phyloP scores from a whole-genome alignment of 1,284 basidiomycete species.

The Ustilago curta region DNA sequence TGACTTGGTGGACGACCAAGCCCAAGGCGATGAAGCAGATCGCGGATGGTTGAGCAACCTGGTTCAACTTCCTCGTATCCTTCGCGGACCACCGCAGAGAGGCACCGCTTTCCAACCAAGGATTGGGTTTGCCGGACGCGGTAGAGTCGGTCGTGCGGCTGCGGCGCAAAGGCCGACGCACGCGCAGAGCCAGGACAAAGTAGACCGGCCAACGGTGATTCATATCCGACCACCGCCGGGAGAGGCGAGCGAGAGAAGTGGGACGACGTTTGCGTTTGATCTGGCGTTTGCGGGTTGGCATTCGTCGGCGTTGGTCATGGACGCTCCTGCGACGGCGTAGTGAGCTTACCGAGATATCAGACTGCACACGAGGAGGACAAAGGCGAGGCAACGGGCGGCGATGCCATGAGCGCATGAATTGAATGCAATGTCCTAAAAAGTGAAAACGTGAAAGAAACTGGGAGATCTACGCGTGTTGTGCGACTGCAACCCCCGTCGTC shows the following conservation, averaged over 20 bases:
- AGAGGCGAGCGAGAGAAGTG: neutral
- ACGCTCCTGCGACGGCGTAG: conserved; percentile 7
- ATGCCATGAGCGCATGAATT: no score
- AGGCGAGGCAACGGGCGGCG: no score
- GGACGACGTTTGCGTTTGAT: conserved; percentile 42
- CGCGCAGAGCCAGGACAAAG: neutral
- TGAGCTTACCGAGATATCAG: no score
- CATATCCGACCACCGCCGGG: conserved; percentile 2
- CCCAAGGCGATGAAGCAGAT: conserved; percentile 9
- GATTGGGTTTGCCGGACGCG: conserved; percentile 19
- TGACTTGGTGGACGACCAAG: neutral
- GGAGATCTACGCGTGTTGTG: neutral
- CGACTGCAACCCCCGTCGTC: neutral
- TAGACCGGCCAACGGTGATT: conserved; percentile 2
- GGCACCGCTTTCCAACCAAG: conserved; percentile 11
- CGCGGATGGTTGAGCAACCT: conserved; percentile 20
- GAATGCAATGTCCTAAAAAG: no score
- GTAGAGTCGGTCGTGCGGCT: conserved; percentile 4
- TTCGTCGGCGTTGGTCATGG: conserved; percentile 32
- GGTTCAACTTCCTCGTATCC: conserved; percentile 8
- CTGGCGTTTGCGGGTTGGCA: conserved; percentile 55
- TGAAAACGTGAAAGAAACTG: no score
- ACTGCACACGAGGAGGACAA: no score
- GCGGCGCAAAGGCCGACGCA: neutral
- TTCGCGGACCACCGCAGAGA: neutral